Evolutionary conservation across 2,329 filamentous ascomycete species (phyloP).

Genomic region (Rhytidhysteron rufulum): DNA sequence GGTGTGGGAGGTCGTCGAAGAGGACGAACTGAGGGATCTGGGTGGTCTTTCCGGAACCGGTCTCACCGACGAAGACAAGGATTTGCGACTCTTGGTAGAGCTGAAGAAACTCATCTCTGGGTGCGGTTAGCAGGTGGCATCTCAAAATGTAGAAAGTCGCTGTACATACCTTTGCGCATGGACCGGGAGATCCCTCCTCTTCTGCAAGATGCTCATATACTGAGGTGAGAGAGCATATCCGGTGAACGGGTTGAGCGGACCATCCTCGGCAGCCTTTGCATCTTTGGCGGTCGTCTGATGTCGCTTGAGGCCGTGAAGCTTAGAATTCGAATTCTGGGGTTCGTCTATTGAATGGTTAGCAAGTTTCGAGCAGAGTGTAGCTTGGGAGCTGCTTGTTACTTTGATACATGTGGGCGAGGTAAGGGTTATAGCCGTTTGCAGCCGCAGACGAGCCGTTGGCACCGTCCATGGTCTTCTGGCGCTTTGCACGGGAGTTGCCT

Average conservation of each 20-base stretch:
- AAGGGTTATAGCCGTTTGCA: slow-evolving; percentile 65
- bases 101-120: slow-evolving; percentile 82
- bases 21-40: slow-evolving; percentile 98
- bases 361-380: neutral
- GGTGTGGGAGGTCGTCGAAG: slow-evolving; percentile 90
- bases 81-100: slow-evolving; percentile 94
- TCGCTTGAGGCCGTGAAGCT: slow-evolving; percentile 64
- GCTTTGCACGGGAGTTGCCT: slow-evolving; percentile 51
- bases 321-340: slow-evolving; percentile 26
- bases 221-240: slow-evolving; percentile 69
- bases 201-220: slow-evolving; percentile 87
- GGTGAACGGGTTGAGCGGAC: slow-evolving; percentile 82
- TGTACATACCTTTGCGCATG: slow-evolving; percentile 74
- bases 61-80: slow-evolving; percentile 97
- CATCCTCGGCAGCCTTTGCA: slow-evolving; percentile 72
- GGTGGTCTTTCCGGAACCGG: slow-evolving; percentile 97
- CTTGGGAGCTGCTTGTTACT: slow-evolving; percentile 10
- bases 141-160: slow-evolving; percentile 5
- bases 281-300: slow-evolving; percentile 76
- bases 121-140: slow-evolving; percentile 9
- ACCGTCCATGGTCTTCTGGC: slow-evolving; percentile 48
- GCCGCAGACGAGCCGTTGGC: slow-evolving; percentile 21
- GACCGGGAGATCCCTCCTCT: slow-evolving; percentile 80
- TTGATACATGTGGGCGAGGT: slow-evolving; percentile 73
- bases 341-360: slow-evolving; percentile 9